Base-by-base conservation (phyloP, 768 basidiomycete genomes). In the Hericium erinaceus region DNA sequence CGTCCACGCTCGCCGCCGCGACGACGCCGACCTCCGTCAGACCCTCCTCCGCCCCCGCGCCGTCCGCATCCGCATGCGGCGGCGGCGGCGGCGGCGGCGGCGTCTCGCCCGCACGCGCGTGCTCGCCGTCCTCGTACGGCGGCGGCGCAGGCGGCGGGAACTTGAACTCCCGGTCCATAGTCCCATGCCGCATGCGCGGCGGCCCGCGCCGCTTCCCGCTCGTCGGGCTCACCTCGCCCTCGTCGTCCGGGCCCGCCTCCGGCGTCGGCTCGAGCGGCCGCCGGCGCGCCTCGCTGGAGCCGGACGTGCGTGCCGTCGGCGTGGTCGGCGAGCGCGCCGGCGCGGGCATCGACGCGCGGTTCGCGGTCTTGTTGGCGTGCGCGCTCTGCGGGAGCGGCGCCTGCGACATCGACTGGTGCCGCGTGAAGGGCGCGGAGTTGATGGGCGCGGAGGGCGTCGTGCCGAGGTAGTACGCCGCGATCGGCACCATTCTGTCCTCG, bases 361-460 rank as follows among this genome's bases (percentile, higher is more conserved):
- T 79, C 4, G 75, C 70, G 2, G 75, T 69, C 53, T 65, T 64
- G 39, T 67, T 60, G 26, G 64, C 60, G n/a, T 68, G 68, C 53
- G 64, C 66, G 64, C 56, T 71, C 6, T 62, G 65, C 13, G 76
- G 74, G 1, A 82, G 71, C 26, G 77, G 75, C 2, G 81, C 79
- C 68, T 87, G 85, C 0, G 88, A 90, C 83, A 91, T 87, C 20
- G 88, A 89, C 60, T 87, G 84, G 0, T 85, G 82, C 4, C 87
- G 79, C 52, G 74, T 72, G 68, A 76, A 71, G 1, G 75, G 63
- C 26, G 67, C 55, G 3, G 65, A 53, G 48, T 64, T 70, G 2
- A 82, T 69, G 0, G 81, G 77, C 7, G 77, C 70, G 2, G 73
- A 71, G 0, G 80, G 77, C n/a, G 74, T 80, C 13, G 82, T 78